These are phyloP conservation scores for Breynia disticha DNA, from an alignment of 441 rosid species.

Conservation along the genomic window DNA sequence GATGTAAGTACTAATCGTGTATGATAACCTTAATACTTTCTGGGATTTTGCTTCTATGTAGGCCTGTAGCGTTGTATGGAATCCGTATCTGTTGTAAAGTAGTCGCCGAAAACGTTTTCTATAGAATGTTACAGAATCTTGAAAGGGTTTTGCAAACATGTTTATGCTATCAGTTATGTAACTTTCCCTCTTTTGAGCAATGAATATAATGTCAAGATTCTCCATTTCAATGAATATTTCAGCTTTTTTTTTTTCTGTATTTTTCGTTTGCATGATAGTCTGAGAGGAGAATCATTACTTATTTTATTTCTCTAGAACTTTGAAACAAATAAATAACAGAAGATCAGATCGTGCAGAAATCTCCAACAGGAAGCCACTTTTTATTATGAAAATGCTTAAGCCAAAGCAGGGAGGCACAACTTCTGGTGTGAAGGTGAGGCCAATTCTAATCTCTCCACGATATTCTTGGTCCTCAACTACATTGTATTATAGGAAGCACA, in stretches of 20 bases:
- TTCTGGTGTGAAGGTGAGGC: slow-evolving; percentile 34
- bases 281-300: no score
- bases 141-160: neutral
- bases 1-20: no score
- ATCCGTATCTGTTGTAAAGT: neutral
- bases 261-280: no score
- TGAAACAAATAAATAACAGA: no score
- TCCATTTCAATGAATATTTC: no score
- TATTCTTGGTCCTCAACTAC: slow-evolving; percentile 30
- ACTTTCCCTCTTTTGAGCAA: neutral
- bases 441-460: slow-evolving; percentile 27
- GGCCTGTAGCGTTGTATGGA: neutral
- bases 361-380: no score
- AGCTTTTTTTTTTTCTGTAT: no score
- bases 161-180: no score
- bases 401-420: slow-evolving; percentile 7
- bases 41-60: neutral
- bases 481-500: no score
- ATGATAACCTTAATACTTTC: slow-evolving; percentile 10
- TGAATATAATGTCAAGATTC: neutral
- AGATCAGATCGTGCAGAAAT: no score
- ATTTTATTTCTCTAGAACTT: no score
- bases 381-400: no score
- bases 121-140: neutral
- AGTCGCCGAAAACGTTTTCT: slow-evolving; percentile 1